These are phyloP conservation scores for Trebouxia sp. DNA, from an alignment of 139 green algal species.

Conservation along the genomic window DNA sequence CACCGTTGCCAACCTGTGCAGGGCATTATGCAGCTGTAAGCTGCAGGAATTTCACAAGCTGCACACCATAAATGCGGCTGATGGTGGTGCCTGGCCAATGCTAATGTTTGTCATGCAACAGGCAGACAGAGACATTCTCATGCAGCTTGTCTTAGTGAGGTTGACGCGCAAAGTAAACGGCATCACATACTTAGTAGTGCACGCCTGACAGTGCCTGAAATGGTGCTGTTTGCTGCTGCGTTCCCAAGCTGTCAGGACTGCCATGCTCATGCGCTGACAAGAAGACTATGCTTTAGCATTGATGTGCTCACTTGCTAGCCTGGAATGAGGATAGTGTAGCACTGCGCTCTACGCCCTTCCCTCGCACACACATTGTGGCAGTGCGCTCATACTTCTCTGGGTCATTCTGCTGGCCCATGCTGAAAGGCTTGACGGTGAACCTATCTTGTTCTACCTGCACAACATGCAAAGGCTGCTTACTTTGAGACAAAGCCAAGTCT, in stretches of 20 bases:
- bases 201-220: too few species aligned
- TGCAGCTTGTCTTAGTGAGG: too few species aligned
- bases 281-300: not conserved
- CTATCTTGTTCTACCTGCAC: slow-evolving; percentile 26
- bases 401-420: slow-evolving; percentile 28
- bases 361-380: not conserved
- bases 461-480: not conserved
- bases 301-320: not conserved
- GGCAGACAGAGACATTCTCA: too few species aligned
- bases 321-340: not conserved
- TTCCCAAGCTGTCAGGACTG: too few species aligned
- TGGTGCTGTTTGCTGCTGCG: too few species aligned
- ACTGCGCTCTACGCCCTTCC: not conserved
- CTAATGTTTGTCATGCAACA: too few species aligned
- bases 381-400: slow-evolving; percentile 23
- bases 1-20: slow-evolving; percentile 2
- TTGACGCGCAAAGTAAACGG: too few species aligned
- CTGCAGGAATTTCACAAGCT: too few species aligned
- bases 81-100: too few species aligned
- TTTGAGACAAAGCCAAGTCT: too few species aligned
- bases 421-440: slow-evolving; percentile 20
- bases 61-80: too few species aligned
- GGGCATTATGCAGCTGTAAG: not conserved
- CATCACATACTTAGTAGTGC: too few species aligned
- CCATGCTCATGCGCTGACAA: not conserved